A percentile compares a stretch with the other conserved stretches of the same genome.
Conservation (phyloP, 2,329 filamentous ascomycete species). For the Clarireedia paspali region DNA sequence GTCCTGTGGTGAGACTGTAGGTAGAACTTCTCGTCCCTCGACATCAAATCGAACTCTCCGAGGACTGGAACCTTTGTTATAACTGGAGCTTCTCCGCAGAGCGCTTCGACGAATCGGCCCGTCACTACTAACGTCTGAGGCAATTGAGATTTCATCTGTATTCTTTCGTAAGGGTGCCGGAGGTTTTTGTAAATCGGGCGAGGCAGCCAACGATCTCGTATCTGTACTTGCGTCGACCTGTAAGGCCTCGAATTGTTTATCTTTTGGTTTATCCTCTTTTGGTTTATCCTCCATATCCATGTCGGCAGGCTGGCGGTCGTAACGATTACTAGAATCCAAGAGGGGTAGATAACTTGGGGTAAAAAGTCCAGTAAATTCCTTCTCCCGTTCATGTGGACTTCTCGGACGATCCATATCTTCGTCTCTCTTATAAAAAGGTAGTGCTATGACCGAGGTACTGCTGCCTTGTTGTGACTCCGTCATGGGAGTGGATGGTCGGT, state of each 20-base stretch:
- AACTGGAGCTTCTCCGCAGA: constrained; percentile 46
- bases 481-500: background rate
- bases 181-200: constrained; percentile 20
- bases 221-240: constrained; percentile 19
- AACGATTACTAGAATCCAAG: constrained; percentile 38
- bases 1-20: constrained; percentile 44
- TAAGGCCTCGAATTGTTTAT: constrained; percentile 16
- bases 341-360: constrained; percentile 55
- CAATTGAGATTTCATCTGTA: constrained; percentile 34
- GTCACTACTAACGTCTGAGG: constrained; percentile 48
- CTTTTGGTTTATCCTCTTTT: constrained; percentile 13
- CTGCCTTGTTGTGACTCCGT: background rate
- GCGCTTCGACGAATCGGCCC: constrained; percentile 46
- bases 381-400: constrained; percentile 47
- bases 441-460: background rate
- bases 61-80: constrained; percentile 44
- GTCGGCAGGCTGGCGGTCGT: constrained; percentile 11
- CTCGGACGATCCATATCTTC: constrained; percentile 29
- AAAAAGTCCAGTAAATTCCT: constrained; percentile 55
- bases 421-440: background rate
- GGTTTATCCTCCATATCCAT: constrained; percentile 1
- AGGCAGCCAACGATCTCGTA: constrained; percentile 17
- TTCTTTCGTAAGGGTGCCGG: constrained; percentile 24
- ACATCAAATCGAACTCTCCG: constrained; percentile 57
- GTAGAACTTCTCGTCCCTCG: constrained; percentile 51